These are phyloP conservation scores for Moniliella sp. DNA, from an alignment of 1,284 basidiomycete genomes.

Conservation along the genomic window DNA sequence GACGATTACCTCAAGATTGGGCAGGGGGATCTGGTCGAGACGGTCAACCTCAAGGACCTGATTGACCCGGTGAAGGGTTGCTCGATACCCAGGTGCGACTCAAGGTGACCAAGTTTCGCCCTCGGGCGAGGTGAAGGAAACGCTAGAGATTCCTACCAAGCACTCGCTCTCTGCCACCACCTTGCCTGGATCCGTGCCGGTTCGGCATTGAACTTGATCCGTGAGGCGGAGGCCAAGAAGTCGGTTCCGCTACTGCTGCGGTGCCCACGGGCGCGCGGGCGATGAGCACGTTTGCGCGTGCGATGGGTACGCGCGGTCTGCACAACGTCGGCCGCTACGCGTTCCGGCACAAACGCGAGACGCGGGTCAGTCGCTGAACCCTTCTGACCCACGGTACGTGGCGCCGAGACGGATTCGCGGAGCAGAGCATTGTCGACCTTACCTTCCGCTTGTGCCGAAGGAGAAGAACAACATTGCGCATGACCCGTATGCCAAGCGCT, in stretches of 20 bases:
- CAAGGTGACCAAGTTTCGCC: conserved; percentile 23
- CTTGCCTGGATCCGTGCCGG: conserved; percentile 30
- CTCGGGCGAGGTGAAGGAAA: conserved; percentile 17
- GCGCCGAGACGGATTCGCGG: conserved; percentile 10
- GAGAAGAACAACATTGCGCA: conserved; percentile 1
- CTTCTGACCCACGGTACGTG: conserved; percentile 25
- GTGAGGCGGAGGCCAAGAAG: conserved; percentile 12
- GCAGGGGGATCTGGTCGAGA: conserved; percentile 25
- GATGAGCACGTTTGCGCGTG: neutral
- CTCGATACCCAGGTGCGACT: conserved; percentile 20
- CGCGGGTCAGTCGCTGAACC: conserved; percentile 10
- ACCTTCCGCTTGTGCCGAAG: conserved; percentile 10
- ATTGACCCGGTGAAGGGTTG: conserved; percentile 13
- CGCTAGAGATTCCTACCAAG: conserved; percentile 24
- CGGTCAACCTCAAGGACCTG: conserved; percentile 22
- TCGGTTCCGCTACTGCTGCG: neutral
- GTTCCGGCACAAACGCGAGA: too few relatives aligned
- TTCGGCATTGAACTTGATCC: conserved; percentile 28
- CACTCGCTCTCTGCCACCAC: conserved; percentile 23
- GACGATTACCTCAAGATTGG: conserved; percentile 22
- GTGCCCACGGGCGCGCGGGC: neutral
- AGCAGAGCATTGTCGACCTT: conserved; percentile 21
- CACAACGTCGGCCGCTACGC: conserved; percentile 13
- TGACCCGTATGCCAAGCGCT: too few relatives aligned
- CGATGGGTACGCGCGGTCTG: neutral